A percentile compares a stretch with the other conserved stretches of the same genome.
phyloP scores from a whole-genome alignment of 2,329 filamentous ascomycete species.

The Mollisia scopiformis region DNA sequence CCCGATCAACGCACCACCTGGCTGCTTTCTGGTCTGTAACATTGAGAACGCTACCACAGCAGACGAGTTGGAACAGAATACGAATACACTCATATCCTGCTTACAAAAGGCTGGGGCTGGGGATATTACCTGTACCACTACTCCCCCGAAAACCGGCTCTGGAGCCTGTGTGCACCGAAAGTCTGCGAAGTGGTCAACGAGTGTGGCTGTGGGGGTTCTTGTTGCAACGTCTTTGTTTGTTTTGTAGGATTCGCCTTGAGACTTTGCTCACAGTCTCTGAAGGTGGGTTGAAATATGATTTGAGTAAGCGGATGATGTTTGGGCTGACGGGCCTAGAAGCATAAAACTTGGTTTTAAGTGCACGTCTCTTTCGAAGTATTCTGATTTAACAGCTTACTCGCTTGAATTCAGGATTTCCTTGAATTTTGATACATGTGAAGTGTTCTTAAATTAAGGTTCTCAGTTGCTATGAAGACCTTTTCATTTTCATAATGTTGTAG shows the following conservation, averaged over 20 bases:
- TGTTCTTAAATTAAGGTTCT: too few species aligned
- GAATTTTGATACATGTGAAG: too few species aligned
- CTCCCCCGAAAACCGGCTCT: background rate
- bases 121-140: conserved; percentile 1
- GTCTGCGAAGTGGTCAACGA: background rate
- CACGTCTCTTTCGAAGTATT: too few species aligned
- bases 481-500: too few species aligned
- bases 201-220: conserved; percentile 1
- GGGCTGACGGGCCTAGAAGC: background rate
- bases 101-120: background rate
- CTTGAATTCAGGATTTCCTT: too few species aligned
- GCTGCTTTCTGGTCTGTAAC: conserved; percentile 1
- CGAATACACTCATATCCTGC: background rate
- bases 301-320: background rate
- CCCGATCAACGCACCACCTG: conserved; percentile 2
- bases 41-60: background rate
- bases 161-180: background rate
- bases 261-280: background rate
- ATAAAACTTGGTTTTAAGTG: background rate
- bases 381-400: too few species aligned
- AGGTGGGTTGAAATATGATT: background rate
- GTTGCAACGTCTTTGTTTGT: conserved; percentile 1
- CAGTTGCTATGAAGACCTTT: too few species aligned
- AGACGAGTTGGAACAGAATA: conserved; percentile 2
- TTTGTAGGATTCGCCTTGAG: conserved; percentile 1